Percentiles rank a stretch among this genome's conserved stretches.
These are phyloP conservation scores for Ceratocystis ficicola DNA, from an alignment of 2,329 filamentous ascomycete genomes.

Conservation along the genomic window DNA sequence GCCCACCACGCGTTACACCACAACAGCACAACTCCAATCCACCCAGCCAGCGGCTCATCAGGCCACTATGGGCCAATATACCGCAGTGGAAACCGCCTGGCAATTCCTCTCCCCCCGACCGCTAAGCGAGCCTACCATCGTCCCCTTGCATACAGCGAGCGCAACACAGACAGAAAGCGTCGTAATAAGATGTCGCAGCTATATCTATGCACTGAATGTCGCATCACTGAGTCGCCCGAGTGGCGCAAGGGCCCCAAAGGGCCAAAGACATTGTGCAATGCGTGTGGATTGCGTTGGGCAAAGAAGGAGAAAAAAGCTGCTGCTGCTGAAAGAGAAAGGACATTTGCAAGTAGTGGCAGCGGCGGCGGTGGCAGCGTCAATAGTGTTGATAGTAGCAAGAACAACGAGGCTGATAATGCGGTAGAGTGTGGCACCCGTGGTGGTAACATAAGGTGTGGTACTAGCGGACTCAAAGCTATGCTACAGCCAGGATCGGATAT, in stretches of 20 bases:
- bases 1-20: neutral
- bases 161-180: conserved; percentile 66
- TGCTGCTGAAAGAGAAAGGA: conserved; percentile 22
- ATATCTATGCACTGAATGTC: conserved; percentile 92
- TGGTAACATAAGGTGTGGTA: neutral
- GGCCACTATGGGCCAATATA: neutral
- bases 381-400: neutral
- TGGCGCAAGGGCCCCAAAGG: conserved; percentile 91
- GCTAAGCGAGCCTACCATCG: neutral
- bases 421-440: neutral
- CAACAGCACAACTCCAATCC: neutral
- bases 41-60: neutral
- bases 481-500: neutral
- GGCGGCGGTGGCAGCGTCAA: neutral
- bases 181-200: conserved; percentile 81
- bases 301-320: conserved; percentile 66
- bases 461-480: neutral
- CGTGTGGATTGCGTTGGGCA: conserved; percentile 67
- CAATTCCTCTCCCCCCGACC: neutral
- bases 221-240: conserved; percentile 86
- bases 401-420: neutral
- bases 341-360: no score
- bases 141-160: conserved; percentile 28
- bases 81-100: neutral
- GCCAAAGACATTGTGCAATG: conserved; percentile 91